A percentile compares a stretch with the other conserved stretches of the same genome.
Evolutionary conservation across 2,329 filamentous ascomycete genomes (phyloP).

Genomic region (Tolypocladium tundrense): DNA sequence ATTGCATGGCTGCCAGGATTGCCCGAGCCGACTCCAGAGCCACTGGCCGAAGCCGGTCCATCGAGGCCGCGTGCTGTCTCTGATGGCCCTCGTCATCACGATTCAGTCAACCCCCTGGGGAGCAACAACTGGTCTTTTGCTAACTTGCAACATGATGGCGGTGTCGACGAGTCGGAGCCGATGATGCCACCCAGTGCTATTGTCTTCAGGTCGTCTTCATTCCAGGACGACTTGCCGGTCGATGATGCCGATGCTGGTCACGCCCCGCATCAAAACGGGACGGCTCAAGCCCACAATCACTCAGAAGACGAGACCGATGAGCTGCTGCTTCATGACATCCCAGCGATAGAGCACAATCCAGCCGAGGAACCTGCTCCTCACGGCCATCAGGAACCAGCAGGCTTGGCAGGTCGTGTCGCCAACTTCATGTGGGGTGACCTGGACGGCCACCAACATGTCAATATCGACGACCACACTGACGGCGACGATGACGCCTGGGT

Average conservation of each 20-base stretch:
- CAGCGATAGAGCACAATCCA: constrained; percentile 4
- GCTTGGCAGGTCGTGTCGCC: constrained; percentile 28
- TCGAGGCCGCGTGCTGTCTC: constrained; percentile 43
- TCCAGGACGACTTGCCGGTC: neutral
- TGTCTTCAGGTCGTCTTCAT: neutral
- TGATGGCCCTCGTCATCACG: constrained; percentile 39
- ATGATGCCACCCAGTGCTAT: neutral
- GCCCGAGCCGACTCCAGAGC: constrained; percentile 3
- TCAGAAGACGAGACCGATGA: constrained; percentile 2
- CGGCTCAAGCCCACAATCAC: neutral
- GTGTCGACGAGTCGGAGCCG: constrained; percentile 2
- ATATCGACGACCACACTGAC: constrained; percentile 22
- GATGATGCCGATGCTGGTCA: neutral
- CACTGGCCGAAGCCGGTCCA: constrained; percentile 7
- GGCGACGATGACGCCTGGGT: constrained; percentile 43
- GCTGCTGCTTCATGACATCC: neutral
- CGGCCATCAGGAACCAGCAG: constrained; percentile 9
- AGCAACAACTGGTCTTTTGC: constrained; percentile 54
- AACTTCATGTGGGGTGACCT: constrained; percentile 55
- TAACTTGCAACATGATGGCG: constrained; percentile 20
- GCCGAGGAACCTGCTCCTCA: constrained; percentile 3
- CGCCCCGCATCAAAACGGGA: no score
- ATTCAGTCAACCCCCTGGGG: constrained; percentile 39
- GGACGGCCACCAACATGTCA: constrained; percentile 11
- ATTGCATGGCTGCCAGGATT: constrained; percentile 5